Evolutionary conservation across 2,329 filamentous ascomycete genomes (phyloP), one percentile per base, ranked within the genome.

Genomic region (Aureobasidium sp.): DNA sequence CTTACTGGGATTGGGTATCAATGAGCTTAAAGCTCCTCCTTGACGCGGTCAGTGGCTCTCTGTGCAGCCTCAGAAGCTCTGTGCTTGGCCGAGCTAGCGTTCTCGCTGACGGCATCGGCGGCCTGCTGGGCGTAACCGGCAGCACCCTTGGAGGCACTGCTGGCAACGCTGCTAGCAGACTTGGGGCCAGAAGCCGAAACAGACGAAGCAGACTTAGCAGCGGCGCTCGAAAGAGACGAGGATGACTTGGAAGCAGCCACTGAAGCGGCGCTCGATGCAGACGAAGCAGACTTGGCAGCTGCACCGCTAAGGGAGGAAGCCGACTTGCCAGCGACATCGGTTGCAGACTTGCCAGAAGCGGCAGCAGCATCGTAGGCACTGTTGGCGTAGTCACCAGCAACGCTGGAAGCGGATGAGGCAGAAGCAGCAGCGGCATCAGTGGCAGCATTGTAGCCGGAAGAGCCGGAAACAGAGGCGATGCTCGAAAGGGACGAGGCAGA

Each of bases 301-400:
- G 39, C 64, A 17, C 65, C 63, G 27, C 68, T 62, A 5, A 65
- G 52, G 5, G 59, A 61, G 15, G 50, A 52, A 9, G 50, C 50
- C 12, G 50, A 52, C 34, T 52, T 93, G 63, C 87, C 86, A 53
- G 88, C 90, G 63, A 71, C 75, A 64, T 76, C 74, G 36, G 78
- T 77, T 50, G 78, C 78, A 59, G 78, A 77, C n/a, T 44, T 41
- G 53, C 26, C 53, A 66, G 76, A 76, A 60, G 73, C 74, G 53
- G 73, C 75, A 57, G 71, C 70, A 61, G 75, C 69, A 24, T 71
- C 74, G 60, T 71, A 73, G 29, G 70, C 71, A 32, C 63, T 70
- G 24, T 70, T 37, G 55, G 29, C 55, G 39, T 44, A 47, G n/a
- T 47, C 93, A 63, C 87, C 86, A 52, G 88, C 90, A 63, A 71